A percentile compares a stretch with the other conserved stretches of the same genome.
Conservation (phyloP, 495 filamentous ascomycete genomes). For the Penicillium salamii region DNA sequence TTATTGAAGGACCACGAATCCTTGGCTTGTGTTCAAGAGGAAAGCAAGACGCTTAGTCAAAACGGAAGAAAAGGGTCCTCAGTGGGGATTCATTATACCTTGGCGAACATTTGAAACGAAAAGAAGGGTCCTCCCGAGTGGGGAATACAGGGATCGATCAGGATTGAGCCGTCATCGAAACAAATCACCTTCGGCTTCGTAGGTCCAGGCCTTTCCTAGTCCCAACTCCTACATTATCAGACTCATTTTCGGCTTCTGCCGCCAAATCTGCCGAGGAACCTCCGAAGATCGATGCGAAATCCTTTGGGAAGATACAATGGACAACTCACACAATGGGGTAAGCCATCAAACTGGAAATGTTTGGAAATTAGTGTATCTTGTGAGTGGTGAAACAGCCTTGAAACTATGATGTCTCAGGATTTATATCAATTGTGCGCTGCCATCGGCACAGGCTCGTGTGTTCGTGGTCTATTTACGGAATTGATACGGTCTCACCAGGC, state of each 20-base stretch:
- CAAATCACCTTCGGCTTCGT: background rate
- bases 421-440: background rate
- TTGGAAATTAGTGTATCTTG: constrained; percentile 2
- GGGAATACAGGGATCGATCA: no score
- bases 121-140: background rate
- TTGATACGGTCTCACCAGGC: constrained; percentile 3
- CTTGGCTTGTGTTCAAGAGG: background rate
- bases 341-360: background rate
- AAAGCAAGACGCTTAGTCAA: background rate
- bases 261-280: background rate
- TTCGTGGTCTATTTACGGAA: background rate
- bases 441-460: background rate
- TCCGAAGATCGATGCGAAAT: background rate
- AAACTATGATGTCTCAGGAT: background rate
- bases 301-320: background rate
- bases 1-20: background rate
- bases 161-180: background rate
- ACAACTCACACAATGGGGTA: background rate
- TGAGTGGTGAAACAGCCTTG: constrained; percentile 7
- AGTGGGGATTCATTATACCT: background rate
- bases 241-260: background rate
- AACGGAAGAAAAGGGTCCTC: constrained; percentile 6
- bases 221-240: background rate
- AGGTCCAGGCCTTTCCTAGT: background rate
- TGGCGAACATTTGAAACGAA: background rate